A percentile compares a stretch with the other conserved stretches of the same genome.
phyloP scores from a whole-genome alignment of 2,329 filamentous ascomycete genomes.

The Curvularia sp. region DNA sequence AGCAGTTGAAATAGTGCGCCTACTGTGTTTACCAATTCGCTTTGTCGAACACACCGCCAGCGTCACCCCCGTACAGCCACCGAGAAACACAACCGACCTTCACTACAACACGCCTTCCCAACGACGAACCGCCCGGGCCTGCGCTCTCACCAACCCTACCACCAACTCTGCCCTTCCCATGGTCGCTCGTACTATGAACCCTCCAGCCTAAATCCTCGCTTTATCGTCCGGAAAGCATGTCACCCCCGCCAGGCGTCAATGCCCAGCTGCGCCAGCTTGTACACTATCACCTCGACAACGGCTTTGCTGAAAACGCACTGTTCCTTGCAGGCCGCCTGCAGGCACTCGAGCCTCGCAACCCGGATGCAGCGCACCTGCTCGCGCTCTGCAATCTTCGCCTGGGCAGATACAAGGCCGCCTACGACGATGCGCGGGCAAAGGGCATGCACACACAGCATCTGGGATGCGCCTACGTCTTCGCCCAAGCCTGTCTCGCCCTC shows the following conservation, averaged over 20 bases:
- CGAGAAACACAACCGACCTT: constrained; percentile 29
- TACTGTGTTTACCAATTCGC: constrained; percentile 45
- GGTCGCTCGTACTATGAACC: constrained; percentile 12
- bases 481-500: constrained; percentile 82
- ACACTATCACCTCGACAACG: constrained; percentile 84
- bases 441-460: constrained; percentile 76
- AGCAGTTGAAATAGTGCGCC: constrained; percentile 21
- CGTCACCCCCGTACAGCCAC: constrained; percentile 14
- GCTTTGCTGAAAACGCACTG: constrained; percentile 85
- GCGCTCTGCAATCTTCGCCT: constrained; percentile 84
- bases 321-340: constrained; percentile 89
- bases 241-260: constrained; percentile 63
- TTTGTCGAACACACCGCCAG: constrained; percentile 42
- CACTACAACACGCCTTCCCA: constrained; percentile 15
- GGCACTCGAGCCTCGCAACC: constrained; percentile 80
- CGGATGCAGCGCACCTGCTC: constrained; percentile 82
- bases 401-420: constrained; percentile 83
- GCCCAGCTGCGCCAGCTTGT: constrained; percentile 70
- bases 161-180: background rate
- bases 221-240: constrained; percentile 54
- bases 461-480: constrained; percentile 90
- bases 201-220: constrained; percentile 19
- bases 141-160: constrained; percentile 7
- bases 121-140: constrained; percentile 10
- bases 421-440: constrained; percentile 77